Conservation (phyloP, 2,329 filamentous ascomycete species). For the Scortechinia acanthostroma region DNA sequence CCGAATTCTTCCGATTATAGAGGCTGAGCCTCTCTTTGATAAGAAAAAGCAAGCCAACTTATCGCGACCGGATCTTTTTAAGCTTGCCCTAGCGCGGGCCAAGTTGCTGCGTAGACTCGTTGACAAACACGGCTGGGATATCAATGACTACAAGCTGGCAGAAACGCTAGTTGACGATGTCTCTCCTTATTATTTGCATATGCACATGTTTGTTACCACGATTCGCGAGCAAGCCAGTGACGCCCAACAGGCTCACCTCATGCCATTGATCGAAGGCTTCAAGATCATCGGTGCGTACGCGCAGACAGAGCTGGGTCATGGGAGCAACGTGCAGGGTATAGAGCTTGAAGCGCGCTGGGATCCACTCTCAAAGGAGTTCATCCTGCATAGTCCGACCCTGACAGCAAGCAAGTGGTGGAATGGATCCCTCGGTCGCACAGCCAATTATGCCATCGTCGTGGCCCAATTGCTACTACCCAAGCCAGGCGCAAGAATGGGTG, state of each 20-base stretch:
- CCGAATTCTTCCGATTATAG: conserved; percentile 31
- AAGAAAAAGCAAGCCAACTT: conserved; percentile 40
- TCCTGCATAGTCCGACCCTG: conserved; percentile 39
- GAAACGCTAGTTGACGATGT: conserved; percentile 44
- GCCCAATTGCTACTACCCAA: conserved; percentile 37
- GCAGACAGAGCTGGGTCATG: conserved; percentile 41
- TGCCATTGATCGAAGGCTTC: conserved; percentile 36
- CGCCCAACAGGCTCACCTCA: conserved; percentile 35
- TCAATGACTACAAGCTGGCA: conserved; percentile 39
- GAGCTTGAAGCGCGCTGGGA: conserved; percentile 39
- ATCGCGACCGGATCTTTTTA: conserved; percentile 40
- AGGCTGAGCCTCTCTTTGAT: conserved; percentile 35
- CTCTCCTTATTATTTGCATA: conserved; percentile 40
- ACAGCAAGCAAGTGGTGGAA: conserved; percentile 49
- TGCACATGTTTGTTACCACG: conserved; percentile 40
- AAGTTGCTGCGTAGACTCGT: conserved; percentile 36
- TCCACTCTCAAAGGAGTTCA: conserved; percentile 30
- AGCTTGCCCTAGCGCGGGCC: conserved; percentile 39
- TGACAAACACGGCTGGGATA: conserved; percentile 34
- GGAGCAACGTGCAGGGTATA: conserved; percentile 39
- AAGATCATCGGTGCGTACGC: conserved; percentile 41
- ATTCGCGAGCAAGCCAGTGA: conserved; percentile 37
- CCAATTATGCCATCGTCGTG: conserved; percentile 44
- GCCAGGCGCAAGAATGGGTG: conserved; percentile 8
- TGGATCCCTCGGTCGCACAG: conserved; percentile 39